Evolutionary conservation across 805 yeast species (phyloP).

Genomic region (Yarrowia sp.): DNA sequence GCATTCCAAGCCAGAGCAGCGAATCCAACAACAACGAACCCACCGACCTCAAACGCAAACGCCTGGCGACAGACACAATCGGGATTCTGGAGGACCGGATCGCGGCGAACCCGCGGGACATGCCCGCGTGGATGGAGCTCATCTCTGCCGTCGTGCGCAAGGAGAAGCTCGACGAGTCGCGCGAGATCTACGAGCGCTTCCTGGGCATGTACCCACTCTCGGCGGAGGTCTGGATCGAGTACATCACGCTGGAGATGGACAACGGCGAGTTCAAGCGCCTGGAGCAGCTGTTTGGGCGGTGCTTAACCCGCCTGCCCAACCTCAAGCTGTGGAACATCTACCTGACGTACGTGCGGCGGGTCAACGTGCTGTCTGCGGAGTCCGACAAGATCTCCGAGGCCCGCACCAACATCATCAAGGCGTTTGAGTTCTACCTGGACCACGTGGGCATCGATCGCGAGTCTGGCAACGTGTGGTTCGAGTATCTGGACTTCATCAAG

Average conservation of each 20-base stretch:
- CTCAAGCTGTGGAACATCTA: conserved; percentile 75
- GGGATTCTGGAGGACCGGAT: conserved; percentile 59
- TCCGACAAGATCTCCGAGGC: conserved; percentile 68
- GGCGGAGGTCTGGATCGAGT: conserved; percentile 71
- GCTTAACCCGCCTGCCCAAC: conserved; percentile 60
- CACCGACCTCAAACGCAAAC: conserved; percentile 24
- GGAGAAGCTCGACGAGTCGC: conserved; percentile 59
- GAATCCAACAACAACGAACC: not conserved
- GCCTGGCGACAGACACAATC: conserved; percentile 49
- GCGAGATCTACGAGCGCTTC: conserved; percentile 57
- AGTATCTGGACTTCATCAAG: conserved; percentile 74
- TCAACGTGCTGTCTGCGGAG: conserved; percentile 57
- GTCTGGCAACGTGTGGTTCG: conserved; percentile 73
- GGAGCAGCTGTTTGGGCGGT: conserved; percentile 62
- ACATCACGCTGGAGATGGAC: conserved; percentile 61
- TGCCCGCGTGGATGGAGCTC: conserved; percentile 55
- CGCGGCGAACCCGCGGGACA: conserved; percentile 52
- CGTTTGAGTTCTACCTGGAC: conserved; percentile 77
- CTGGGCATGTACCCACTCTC: conserved; percentile 64
- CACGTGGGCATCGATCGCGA: conserved; percentile 76
- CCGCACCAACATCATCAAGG: conserved; percentile 72
- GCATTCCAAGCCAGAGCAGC: not conserved
- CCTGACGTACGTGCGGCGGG: conserved; percentile 70
- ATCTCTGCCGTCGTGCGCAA: conserved; percentile 49
- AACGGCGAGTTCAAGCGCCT: conserved; percentile 65